Evolutionary conservation across 2,329 filamentous ascomycete species (phyloP).

Genomic region (Harringtonia aguacate): DNA sequence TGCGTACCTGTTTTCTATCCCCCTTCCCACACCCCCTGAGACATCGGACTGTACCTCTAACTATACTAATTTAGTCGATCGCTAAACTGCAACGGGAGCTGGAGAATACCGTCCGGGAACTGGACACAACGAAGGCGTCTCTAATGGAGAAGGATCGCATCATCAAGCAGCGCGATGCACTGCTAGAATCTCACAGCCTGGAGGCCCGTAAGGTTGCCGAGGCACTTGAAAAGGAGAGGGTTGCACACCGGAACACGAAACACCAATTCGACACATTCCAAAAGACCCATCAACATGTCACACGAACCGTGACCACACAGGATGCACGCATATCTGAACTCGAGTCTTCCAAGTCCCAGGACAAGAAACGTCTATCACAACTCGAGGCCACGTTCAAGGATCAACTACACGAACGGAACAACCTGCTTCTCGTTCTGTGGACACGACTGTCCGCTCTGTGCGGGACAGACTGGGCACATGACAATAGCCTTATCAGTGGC

Average conservation of each 20-base stretch:
- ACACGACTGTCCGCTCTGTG: constrained; percentile 77
- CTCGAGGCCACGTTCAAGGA: constrained; percentile 77
- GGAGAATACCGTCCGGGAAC: constrained; percentile 70
- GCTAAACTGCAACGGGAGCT: constrained; percentile 80
- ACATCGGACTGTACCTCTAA: too few species aligned
- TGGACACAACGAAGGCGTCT: constrained; percentile 66
- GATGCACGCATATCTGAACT: constrained; percentile 79
- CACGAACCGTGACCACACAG: constrained; percentile 74
- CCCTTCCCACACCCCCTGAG: too few species aligned
- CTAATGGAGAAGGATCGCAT: constrained; percentile 85
- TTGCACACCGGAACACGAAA: constrained; percentile 75
- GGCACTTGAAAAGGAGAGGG: constrained; percentile 81
- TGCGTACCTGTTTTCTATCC: too few species aligned
- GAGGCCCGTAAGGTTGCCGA: constrained; percentile 79
- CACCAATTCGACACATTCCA: constrained; percentile 81
- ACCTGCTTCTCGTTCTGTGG: constrained; percentile 81
- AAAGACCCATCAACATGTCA: constrained; percentile 76
- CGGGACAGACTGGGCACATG: constrained; percentile 83
- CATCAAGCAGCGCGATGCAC: constrained; percentile 76
- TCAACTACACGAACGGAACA: constrained; percentile 81
- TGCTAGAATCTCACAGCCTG: constrained; percentile 80
- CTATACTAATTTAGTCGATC: constrained; percentile 66
- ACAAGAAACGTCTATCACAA: constrained; percentile 63
- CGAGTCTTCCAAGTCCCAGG: constrained; percentile 65
- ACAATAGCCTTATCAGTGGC: constrained; percentile 80